A percentile compares a stretch with the other conserved stretches of the same genome.
Conservation (phyloP, 2,329 filamentous ascomycete genomes). For the Neophaeococcomyces mojaviensis region DNA sequence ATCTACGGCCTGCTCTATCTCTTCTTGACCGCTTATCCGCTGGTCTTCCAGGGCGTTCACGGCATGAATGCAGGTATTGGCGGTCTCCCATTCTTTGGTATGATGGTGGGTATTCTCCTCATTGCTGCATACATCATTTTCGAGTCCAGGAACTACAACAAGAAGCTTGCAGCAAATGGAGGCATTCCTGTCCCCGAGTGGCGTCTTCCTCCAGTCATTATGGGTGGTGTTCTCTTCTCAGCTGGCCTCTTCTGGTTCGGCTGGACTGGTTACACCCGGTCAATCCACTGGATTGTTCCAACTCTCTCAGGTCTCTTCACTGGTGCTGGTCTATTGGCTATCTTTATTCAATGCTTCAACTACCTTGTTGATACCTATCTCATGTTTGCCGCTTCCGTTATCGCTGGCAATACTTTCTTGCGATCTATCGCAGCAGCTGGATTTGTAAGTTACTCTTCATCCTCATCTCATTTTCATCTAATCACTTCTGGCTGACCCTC, state of each 20-base stretch:
- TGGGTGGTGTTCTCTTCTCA: constrained; percentile 46
- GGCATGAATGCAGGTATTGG: constrained; percentile 61
- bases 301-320: constrained; percentile 45
- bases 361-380: constrained; percentile 55
- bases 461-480: constrained; percentile 23
- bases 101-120: constrained; percentile 66
- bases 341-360: constrained; percentile 52
- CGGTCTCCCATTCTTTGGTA: constrained; percentile 76
- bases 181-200: constrained; percentile 51
- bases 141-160: constrained; percentile 59
- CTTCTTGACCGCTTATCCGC: constrained; percentile 29
- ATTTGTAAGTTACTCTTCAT: constrained; percentile 20
- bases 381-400: constrained; percentile 46
- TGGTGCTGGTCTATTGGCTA: constrained; percentile 50
- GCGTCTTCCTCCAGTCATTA: constrained; percentile 48
- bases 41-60: constrained; percentile 48
- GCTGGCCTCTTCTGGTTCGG: constrained; percentile 70
- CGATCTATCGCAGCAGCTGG: constrained; percentile 34
- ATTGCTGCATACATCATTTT: constrained; percentile 58
- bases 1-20: constrained; percentile 25
- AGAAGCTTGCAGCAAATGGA: constrained; percentile 61
- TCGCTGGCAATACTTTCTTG: constrained; percentile 44
- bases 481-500: neutral
- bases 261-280: constrained; percentile 53
- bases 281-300: constrained; percentile 35